Evolutionary conservation across 768 basidiomycete species (phyloP).

Genomic region (Dioszegia crocea): DNA sequence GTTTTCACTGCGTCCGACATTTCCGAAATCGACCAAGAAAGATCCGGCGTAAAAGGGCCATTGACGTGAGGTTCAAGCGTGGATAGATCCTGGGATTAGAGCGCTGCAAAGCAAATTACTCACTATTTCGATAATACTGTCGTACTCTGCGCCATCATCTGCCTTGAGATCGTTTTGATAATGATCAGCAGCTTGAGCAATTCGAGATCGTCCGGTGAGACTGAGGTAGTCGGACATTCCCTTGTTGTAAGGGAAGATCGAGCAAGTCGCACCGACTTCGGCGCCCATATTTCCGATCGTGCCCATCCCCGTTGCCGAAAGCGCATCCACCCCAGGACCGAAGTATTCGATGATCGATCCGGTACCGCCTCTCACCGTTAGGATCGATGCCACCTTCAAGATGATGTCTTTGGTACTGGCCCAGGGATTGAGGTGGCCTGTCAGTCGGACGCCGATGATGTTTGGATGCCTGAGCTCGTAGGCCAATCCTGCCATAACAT

Average conservation of each 20-base stretch:
- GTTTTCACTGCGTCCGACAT: constrained; percentile 85
- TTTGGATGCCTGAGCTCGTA: constrained; percentile 99
- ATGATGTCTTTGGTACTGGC: constrained; percentile 69
- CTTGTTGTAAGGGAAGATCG: constrained; percentile 97
- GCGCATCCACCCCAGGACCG: constrained; percentile 88
- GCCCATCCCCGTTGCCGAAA: constrained; percentile 98
- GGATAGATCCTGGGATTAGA: constrained; percentile 66
- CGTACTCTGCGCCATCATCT: constrained; percentile 85
- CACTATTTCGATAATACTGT: constrained; percentile 86
- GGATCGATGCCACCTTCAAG: constrained; percentile 96
- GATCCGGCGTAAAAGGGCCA: constrained; percentile 98
- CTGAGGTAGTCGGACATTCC: constrained; percentile 91
- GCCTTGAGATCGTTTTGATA: constrained; percentile 88
- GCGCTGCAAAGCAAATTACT: constrained; percentile 43
- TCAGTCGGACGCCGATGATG: constrained; percentile 93
- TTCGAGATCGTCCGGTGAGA: constrained; percentile 82
- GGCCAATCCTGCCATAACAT: constrained; percentile 95
- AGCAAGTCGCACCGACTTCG: constrained; percentile 98
- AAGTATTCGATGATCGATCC: constrained; percentile 98
- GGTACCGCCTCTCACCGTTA: constrained; percentile 98
- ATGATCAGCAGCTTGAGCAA: constrained; percentile 78
- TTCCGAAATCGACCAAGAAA: constrained; percentile 96
- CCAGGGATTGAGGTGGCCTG: constrained; percentile 90
- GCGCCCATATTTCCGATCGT: constrained; percentile 99
- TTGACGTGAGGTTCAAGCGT: constrained; percentile 99